phyloP scores from a whole-genome alignment of 2,329 filamentous ascomycete genomes.

The Coleophoma eucalyptorum region DNA sequence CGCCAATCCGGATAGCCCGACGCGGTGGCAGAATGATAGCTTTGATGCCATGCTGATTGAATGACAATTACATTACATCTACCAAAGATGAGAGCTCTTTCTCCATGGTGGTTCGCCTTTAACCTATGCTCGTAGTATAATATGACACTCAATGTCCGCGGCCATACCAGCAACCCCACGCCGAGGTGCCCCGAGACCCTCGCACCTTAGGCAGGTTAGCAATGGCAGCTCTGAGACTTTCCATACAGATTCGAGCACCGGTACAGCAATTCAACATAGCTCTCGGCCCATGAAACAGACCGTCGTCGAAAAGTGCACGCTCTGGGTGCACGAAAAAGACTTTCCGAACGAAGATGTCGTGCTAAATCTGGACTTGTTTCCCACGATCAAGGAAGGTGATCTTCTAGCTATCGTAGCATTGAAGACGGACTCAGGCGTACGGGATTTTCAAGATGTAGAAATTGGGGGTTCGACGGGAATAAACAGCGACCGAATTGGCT shows the following conservation, averaged over 20 bases:
- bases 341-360: slow-evolving; percentile 77
- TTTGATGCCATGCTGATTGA: not conserved
- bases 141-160: slow-evolving; percentile 18
- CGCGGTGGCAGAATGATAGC: not conserved
- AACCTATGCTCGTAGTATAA: not conserved
- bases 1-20: not conserved
- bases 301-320: slow-evolving; percentile 23
- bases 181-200: slow-evolving; percentile 20
- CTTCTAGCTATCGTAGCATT: slow-evolving; percentile 70
- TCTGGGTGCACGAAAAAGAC: slow-evolving; percentile 54
- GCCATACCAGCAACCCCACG: slow-evolving; percentile 16
- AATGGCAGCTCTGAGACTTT: slow-evolving; percentile 21
- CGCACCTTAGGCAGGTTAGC: slow-evolving; percentile 26
- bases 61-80: not conserved
- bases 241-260: slow-evolving; percentile 19
- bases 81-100: no score
- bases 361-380: slow-evolving; percentile 70
- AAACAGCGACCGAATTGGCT: slow-evolving; percentile 17
- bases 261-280: slow-evolving; percentile 14
- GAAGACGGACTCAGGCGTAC: slow-evolving; percentile 43
- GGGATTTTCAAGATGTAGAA: slow-evolving; percentile 38
- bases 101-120: no score
- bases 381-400: slow-evolving; percentile 60
- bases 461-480: slow-evolving; percentile 11
- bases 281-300: slow-evolving; percentile 9